Evolutionary conservation across 1,284 basidiomycete genomes (phyloP).

Genomic region (Sparassis latifolia): DNA sequence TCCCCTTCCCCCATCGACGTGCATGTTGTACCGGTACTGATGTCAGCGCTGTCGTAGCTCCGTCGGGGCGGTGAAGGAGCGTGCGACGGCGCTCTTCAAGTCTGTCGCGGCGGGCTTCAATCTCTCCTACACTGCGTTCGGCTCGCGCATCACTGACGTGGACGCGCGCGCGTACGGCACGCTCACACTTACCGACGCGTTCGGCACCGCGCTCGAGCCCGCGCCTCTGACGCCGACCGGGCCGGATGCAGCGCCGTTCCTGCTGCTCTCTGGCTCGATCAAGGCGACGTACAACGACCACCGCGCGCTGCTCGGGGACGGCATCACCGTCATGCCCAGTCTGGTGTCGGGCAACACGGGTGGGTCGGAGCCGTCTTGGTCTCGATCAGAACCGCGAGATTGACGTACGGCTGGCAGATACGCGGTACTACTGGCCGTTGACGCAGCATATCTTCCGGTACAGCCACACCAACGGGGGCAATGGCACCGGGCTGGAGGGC

Average conservation of each 20-base stretch:
- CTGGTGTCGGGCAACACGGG: conserved; percentile 46
- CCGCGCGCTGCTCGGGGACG: conserved; percentile 21
- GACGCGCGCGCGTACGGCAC: conserved; percentile 27
- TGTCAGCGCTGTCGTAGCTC: conserved; percentile 26
- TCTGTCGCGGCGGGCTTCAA: conserved; percentile 38
- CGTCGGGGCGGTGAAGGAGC: conserved; percentile 34
- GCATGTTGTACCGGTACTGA: too few species aligned
- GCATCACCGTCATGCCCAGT: conserved; percentile 37
- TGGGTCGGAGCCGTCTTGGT: conserved; percentile 11
- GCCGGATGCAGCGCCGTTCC: conserved; percentile 37
- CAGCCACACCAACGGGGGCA: conserved; percentile 31
- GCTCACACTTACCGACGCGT: conserved; percentile 37
- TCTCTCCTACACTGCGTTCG: conserved; percentile 41
- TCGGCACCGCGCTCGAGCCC: conserved; percentile 42
- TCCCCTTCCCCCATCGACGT: too few species aligned
- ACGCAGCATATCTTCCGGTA: conserved; percentile 46
- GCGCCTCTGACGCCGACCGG: conserved; percentile 47
- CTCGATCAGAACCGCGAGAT: too few species aligned
- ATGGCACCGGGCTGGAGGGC: conserved; percentile 28
- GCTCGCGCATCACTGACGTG: conserved; percentile 22
- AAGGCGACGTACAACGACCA: conserved; percentile 36
- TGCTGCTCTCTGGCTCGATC: conserved; percentile 44
- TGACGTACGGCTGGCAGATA: conserved; percentile 26
- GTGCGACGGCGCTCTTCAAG: conserved; percentile 34
- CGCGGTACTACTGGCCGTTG: conserved; percentile 40